Evolutionary conservation across 1,139 yeast species (phyloP), one percentile per base, ranked within the genome.

Genomic region (Saccharomyces hybrid): DNA sequence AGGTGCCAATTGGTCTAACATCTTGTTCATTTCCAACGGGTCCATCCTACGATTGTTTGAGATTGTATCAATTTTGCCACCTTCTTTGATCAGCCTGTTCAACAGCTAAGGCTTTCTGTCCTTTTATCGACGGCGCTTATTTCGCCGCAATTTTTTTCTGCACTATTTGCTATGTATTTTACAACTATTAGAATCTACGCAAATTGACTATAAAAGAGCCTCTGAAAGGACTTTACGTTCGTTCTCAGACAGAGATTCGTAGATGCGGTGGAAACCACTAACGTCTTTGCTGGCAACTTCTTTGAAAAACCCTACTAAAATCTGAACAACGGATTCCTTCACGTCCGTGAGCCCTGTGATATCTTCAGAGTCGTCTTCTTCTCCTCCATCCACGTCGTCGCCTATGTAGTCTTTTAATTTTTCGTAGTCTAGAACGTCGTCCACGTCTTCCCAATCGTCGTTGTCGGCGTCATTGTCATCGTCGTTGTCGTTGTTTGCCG

Each of bases 371-470:
- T 73, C 75, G 14, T 73, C 57, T 1, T 58, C 62, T 19, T 67
- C 69, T 11, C 63, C 68, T 9, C 59, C 64, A 16, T 62, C 64
- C 32, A 62, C 60, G n/a, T 62, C 58, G 26, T 54, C 56, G 24
- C 80, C 83, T 0, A 78, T 78, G 58, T 80, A 81, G 19, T 80
- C 75, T 61, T 79, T 78, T 55, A 84, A 69, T 60, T 81, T 82
- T 21, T 81, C 84, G 63, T 75, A 83, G 48, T 80, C 78, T 2
- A 86, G 80, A 1, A 80, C 83, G 1, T 84, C 88, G 48, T 86
- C 91, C 62, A 86, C 73, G 64, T 88, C 96, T 66, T 89, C 96
- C 95, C 96, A 90, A 0, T 78, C 88, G 14, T 73, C 83, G n/a
- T 72, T 83, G 1, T 69, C 79, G 1, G 60, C 77, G 0, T 63